Evolutionary conservation across 345 rosid genomes (phyloP), one percentile per base, ranked within the genome.

Genomic region (Moringa oleifera): DNA sequence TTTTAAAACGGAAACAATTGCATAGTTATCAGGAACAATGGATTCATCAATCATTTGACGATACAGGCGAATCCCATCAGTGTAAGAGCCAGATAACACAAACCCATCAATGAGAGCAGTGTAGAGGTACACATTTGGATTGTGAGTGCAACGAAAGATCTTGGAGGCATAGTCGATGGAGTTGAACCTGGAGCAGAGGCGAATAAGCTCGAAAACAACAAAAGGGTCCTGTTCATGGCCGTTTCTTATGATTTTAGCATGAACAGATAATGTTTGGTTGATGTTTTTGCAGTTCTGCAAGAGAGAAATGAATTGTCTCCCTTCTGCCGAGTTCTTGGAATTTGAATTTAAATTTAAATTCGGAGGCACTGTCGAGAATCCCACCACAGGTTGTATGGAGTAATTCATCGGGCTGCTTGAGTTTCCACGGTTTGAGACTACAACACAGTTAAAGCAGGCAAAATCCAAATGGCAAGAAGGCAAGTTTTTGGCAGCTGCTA

Each of bases 61-160:
- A 45, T 82, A 87, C 20, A 82, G 31, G 20, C 53, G 36, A 65
- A 84, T 79, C 23, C 81, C 90, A 62, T 82, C 75, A 25, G 47
- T 23, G 53, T 23, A 73, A 62, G 61, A 77, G 54, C 77, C 75
- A 23, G 75, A 74, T 17, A 65, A 70, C 19, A 77, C 86, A 50
- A 80, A 71, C 24, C 83, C 84, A 55, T 82, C 84, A 55, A 84
- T 81, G 59, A 82, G 70, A 62, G 83, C 85, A 22, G 93, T 87
- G 81, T 78, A 79, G 18, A 82, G 83, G 50, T 73, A 86, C 0
- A 84, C 81, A 25, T 84, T 84, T 25, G 83, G 93, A 41, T 65
- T 63, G 7, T 57, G 63, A 23, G 67, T 75, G 69, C 53, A 58
- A 2, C 68, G 67, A 58, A 87, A 87, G 63, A 80, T 73, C 55